Conservation (phyloP, 2,329 filamentous ascomycete species). For the Xylariaceae sp. region DNA sequence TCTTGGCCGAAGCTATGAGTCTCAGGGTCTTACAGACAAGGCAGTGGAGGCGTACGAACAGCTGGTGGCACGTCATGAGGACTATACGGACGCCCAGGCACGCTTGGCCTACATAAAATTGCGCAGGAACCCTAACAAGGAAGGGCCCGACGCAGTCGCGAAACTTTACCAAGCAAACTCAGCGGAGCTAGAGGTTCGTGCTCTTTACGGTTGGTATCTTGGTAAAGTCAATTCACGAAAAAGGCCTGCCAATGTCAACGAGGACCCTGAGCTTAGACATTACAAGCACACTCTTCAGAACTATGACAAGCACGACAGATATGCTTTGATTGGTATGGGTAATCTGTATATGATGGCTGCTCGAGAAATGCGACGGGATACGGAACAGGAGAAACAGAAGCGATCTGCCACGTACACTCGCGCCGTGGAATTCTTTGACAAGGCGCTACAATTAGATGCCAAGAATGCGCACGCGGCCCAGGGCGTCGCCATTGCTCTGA, state of each 20-base stretch:
- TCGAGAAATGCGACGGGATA: slow-evolving; percentile 91
- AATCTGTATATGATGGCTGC: slow-evolving; percentile 88
- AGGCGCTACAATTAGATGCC: slow-evolving; percentile 91
- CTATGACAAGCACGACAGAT: slow-evolving; percentile 97
- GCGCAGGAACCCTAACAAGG: slow-evolving; percentile 79
- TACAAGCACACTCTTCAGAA: slow-evolving; percentile 96
- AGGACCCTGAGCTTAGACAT: slow-evolving; percentile 91
- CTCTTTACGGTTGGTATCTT: slow-evolving; percentile 94
- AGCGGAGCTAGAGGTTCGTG: slow-evolving; percentile 87
- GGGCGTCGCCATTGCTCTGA: slow-evolving; percentile 90
- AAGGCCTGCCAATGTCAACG: slow-evolving; percentile 77
- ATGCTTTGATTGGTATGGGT: slow-evolving; percentile 95
- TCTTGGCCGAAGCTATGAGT: slow-evolving; percentile 90
- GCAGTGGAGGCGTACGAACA: slow-evolving; percentile 89
- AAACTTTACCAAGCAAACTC: slow-evolving; percentile 86
- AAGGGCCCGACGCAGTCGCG: slow-evolving; percentile 84
- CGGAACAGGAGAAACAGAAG: slow-evolving; percentile 90
- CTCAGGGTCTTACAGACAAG: slow-evolving; percentile 78
- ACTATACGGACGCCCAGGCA: slow-evolving; percentile 91
- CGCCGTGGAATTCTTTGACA: slow-evolving; percentile 98
- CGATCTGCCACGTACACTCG: slow-evolving; percentile 85
- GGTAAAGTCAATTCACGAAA: slow-evolving; percentile 83
- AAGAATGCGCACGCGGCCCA: slow-evolving; percentile 97
- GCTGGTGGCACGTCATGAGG: slow-evolving; percentile 80
- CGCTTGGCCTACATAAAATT: slow-evolving; percentile 90